Conservation (phyloP, 2,329 filamentous ascomycete species). For the Elsinoe necatrix region DNA sequence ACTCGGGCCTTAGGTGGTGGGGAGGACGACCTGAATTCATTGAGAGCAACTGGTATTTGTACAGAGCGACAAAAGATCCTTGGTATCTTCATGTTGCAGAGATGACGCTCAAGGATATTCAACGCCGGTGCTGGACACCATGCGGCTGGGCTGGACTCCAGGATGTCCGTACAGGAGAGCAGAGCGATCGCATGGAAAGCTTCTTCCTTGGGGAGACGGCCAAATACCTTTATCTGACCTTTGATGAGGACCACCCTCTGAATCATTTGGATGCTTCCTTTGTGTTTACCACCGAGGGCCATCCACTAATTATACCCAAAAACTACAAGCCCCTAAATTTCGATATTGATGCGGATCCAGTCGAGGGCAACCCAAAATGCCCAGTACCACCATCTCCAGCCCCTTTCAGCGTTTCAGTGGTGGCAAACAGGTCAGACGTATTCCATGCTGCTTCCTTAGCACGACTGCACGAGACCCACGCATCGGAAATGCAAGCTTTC, state of each 20-base stretch:
- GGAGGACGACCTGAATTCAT: constrained; percentile 92
- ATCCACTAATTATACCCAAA: constrained; percentile 74
- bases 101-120: constrained; percentile 86
- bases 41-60: constrained; percentile 94
- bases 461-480: constrained; percentile 60
- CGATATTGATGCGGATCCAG: constrained; percentile 8
- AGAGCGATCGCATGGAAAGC: constrained; percentile 94
- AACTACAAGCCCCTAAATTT: neutral
- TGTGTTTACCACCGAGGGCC: constrained; percentile 93
- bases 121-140: constrained; percentile 74
- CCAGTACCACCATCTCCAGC: constrained; percentile 51
- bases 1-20: constrained; percentile 88
- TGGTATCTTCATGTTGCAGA: constrained; percentile 96
- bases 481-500: constrained; percentile 35
- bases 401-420: constrained; percentile 67
- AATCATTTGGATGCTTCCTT: constrained; percentile 80
- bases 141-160: constrained; percentile 87
- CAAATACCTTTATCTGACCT: constrained; percentile 90
- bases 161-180: constrained; percentile 58
- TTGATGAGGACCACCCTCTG: constrained; percentile 74
- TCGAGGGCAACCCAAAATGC: constrained; percentile 40
- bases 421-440: constrained; percentile 68
- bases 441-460: constrained; percentile 85
- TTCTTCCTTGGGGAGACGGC: constrained; percentile 96
- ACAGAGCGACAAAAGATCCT: constrained; percentile 82